These are phyloP conservation scores for Trichoderma guizhouense DNA, from an alignment of 2,329 filamentous ascomycete genomes.

Conservation along the genomic window DNA sequence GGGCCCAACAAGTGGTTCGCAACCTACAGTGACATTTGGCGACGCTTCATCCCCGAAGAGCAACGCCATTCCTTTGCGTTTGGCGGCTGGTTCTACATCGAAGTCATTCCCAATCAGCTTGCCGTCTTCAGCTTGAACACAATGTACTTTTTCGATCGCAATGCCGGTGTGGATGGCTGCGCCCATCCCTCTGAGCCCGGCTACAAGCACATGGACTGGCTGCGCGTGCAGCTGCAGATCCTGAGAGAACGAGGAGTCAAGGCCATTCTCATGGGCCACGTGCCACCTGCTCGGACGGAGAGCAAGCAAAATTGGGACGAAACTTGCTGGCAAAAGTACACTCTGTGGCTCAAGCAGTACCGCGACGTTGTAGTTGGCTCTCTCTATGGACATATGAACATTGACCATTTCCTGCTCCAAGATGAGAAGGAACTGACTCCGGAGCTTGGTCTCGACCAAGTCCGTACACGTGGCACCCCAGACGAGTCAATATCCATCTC, in stretches of 20 bases:
- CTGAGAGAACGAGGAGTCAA: slow-evolving; percentile 85
- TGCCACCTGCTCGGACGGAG: slow-evolving; percentile 81
- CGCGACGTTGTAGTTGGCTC: slow-evolving; percentile 80
- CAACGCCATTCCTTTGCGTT: slow-evolving; percentile 88
- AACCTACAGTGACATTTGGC: slow-evolving; percentile 76
- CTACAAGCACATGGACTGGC: slow-evolving; percentile 94
- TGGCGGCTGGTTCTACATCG: slow-evolving; percentile 91
- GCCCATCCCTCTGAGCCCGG: slow-evolving; percentile 75
- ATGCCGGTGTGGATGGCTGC: slow-evolving; percentile 91
- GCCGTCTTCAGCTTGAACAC: slow-evolving; percentile 95
- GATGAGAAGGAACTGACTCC: slow-evolving; percentile 76
- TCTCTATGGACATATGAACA: slow-evolving; percentile 95
- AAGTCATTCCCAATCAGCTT: slow-evolving; percentile 81
- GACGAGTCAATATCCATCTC: slow-evolving; percentile 56
- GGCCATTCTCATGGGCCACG: slow-evolving; percentile 89
- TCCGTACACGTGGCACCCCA: slow-evolving; percentile 29
- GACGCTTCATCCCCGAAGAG: slow-evolving; percentile 81
- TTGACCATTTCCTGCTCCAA: slow-evolving; percentile 93
- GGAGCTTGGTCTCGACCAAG: slow-evolving; percentile 36
- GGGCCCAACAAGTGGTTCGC: slow-evolving; percentile 87
- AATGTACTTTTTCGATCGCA: slow-evolving; percentile 91
- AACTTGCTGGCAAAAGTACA: slow-evolving; percentile 97
- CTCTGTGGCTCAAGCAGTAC: slow-evolving; percentile 84
- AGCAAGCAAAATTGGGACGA: slow-evolving; percentile 92
- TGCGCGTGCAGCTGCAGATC: slow-evolving; percentile 81